Evolutionary conservation across 139 green algal genomes (phyloP).

Genomic region (Raphidocelis subcapitata): DNA sequence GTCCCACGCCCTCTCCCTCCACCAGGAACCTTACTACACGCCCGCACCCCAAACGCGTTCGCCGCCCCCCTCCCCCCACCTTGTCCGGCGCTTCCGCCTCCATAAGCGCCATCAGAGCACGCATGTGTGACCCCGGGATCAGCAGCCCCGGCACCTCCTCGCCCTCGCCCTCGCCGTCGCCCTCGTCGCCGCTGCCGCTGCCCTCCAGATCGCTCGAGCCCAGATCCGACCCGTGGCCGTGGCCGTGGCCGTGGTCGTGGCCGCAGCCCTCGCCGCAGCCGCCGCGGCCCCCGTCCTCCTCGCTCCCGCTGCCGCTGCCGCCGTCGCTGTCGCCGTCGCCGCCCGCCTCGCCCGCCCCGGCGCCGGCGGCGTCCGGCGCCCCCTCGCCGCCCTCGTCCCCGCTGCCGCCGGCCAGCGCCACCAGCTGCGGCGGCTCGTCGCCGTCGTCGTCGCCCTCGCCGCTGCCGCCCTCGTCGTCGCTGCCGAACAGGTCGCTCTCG

Average conservation of each 20-base stretch:
- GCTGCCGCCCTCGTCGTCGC: background rate
- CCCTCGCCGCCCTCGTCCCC: no score
- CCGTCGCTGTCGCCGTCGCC: background rate
- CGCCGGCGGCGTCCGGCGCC: background rate
- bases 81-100: conserved; percentile 12
- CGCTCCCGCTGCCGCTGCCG: background rate
- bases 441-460: conserved; percentile 5
- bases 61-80: background rate
- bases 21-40: no score
- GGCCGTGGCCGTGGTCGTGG: background rate
- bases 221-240: conserved; percentile 14
- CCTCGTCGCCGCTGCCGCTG: background rate
- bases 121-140: conserved; percentile 1
- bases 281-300: background rate
- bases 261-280: conserved; percentile 12
- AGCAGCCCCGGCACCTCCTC: conserved; percentile 21
- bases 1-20: no score
- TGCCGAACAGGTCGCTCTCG: background rate
- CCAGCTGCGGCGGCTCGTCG: no score
- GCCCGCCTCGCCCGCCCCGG: background rate
- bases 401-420: no score
- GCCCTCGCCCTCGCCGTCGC: background rate
- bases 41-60: no score
- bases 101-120: conserved; percentile 18
- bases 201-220: conserved; percentile 7